Evolutionary conservation across 768 basidiomycete genomes (phyloP), one percentile per base, ranked within the genome.

Genomic region (Chlorophyllum brunneum): DNA sequence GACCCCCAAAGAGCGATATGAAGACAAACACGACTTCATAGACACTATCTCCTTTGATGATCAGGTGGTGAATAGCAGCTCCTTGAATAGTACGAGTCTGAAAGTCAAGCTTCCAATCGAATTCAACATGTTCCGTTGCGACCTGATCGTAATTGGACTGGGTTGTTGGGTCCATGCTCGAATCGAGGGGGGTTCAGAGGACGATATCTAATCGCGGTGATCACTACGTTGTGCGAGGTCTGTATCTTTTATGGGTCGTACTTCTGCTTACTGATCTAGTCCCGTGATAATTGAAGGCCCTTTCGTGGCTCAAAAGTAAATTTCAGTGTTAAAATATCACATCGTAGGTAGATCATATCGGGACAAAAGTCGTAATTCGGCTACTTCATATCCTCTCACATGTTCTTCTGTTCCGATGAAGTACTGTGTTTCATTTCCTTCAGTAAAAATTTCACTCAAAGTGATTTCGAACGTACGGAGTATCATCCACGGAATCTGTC

Each of bases 31-130:
- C 70, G 27, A 82, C 81, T 61, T 85, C 73, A 30, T 73, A 62
- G 9, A 86, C 78, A 3, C 66, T 74, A 47, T 79, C 74, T 46
- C 74, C 72, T 49, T 73, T 75, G 7, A 83, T 80, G 10, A 66
- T 65, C 46, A 97, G 66, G 5, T 70, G 72, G 63, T 95, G 85
- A 0, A 73, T 77, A 7, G 77, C 89, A 16, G 78, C 75, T 0
- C 95, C 94, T 26, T 68, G 65, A 55, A 95, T 72, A 45, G 75
- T 68, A 59, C 84, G 67, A 2, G 72, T 63, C 0, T 73, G 59
- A 64, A 92, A 97, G 68, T 97, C 84, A 56, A 97, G 69, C 0
- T 60, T 69, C 93, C 92, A 95, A 57, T 88, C 77, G 45, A 97
- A 80, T 18, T 78, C 68, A 13, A 93, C 69, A 63, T 91, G 82